Evolutionary conservation across 2,329 filamentous ascomycete species (phyloP).

Genomic region (Monosporascus sp.): DNA sequence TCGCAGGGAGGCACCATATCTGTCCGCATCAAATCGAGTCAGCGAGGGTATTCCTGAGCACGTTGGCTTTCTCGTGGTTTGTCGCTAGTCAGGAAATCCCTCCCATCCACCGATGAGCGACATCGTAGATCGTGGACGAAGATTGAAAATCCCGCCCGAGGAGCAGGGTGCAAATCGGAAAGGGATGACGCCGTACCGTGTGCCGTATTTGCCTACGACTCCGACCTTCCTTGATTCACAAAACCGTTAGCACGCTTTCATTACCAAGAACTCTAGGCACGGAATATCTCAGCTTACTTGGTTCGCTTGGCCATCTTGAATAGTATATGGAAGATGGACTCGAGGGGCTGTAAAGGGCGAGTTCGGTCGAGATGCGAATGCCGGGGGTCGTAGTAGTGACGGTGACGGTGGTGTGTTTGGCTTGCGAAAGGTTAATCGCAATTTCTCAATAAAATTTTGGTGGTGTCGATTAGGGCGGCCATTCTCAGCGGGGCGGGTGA

Average conservation of each 20-base stretch:
- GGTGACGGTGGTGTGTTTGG: conserved; percentile 8
- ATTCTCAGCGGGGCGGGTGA: neutral
- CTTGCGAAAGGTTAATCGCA: neutral
- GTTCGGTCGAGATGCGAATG: conserved; percentile 3
- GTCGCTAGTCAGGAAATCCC: neutral
- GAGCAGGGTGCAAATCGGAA: conserved; percentile 1
- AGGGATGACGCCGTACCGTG: conserved; percentile 61
- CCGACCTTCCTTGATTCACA: conserved; percentile 68
- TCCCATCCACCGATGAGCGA: neutral
- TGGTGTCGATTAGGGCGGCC: neutral
- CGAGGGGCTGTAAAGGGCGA: conserved; percentile 11
- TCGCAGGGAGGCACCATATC: conserved; percentile 98
- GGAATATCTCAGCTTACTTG: conserved; percentile 36
- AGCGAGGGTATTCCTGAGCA: conserved; percentile 1
- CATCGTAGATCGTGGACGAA: neutral
- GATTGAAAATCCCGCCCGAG: neutral
- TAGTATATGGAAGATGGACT: conserved; percentile 11
- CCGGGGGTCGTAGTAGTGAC: conserved; percentile 2
- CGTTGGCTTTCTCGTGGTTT: neutral
- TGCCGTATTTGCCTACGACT: conserved; percentile 98
- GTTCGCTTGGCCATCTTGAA: conserved; percentile 58
- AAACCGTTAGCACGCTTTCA: neutral
- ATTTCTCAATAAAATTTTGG: neutral
- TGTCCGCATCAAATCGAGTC: conserved; percentile 29
- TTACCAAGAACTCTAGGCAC: no score